Percentiles rank a stretch among this genome's conserved stretches.
These are phyloP conservation scores for Ulota crispa DNA, from an alignment of 225 moss, liverwort and hornwort genomes.

Conservation along the genomic window DNA sequence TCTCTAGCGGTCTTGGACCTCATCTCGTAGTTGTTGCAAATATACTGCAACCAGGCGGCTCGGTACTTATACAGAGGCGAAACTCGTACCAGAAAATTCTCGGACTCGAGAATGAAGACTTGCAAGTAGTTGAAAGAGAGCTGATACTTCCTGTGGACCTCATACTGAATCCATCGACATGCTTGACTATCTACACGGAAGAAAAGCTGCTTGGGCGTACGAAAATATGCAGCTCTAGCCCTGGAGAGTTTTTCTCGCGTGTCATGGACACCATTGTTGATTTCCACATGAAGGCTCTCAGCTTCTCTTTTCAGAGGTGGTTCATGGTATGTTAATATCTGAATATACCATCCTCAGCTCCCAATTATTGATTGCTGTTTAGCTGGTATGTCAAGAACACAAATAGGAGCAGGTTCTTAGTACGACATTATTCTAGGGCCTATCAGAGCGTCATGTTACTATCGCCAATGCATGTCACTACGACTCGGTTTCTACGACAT, in stretches of 20 bases:
- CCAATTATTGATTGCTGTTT: neutral
- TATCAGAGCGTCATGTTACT: too few relatives aligned
- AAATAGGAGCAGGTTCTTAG: too few relatives aligned
- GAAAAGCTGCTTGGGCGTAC: slow-evolving; percentile 48
- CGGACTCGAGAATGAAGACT: slow-evolving; percentile 68
- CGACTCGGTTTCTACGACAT: too few relatives aligned
- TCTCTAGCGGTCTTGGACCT: slow-evolving; percentile 30
- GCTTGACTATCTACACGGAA: slow-evolving; percentile 72
- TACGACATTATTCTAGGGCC: too few relatives aligned
- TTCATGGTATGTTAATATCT: slow-evolving; percentile 64
- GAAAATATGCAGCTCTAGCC: slow-evolving; percentile 26
- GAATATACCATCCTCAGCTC: neutral
- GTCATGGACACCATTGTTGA: slow-evolving; percentile 41
- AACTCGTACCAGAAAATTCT: slow-evolving; percentile 80
- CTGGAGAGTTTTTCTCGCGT: slow-evolving; percentile 26
- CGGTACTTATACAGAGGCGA: slow-evolving; percentile 56
- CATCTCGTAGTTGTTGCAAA: slow-evolving; percentile 67
- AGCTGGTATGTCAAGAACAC: neutral
- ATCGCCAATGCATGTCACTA: too few relatives aligned
- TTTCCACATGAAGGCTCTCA: slow-evolving; percentile 78
- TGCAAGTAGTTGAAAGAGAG: slow-evolving; percentile 92
- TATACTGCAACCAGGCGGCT: slow-evolving; percentile 44
- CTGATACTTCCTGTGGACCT: slow-evolving; percentile 80
- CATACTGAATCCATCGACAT: slow-evolving; percentile 73
- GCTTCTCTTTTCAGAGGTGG: slow-evolving; percentile 73